Base-by-base conservation (phyloP, 495 filamentous ascomycete species). In the Neurospora tetraspora region DNA sequence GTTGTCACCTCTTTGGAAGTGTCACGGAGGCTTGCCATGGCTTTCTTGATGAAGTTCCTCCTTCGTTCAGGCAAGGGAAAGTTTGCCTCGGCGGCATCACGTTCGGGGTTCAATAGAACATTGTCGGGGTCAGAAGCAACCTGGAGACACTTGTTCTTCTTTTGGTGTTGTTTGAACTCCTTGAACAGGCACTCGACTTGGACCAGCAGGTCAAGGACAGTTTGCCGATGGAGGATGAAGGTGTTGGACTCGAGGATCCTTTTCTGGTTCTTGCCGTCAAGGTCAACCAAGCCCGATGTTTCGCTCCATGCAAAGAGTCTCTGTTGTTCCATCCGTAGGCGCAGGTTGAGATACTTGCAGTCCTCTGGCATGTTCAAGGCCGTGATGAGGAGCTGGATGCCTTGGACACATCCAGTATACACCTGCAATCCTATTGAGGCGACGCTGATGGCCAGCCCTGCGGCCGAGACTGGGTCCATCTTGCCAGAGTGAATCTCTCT, bases 291-390 rank as follows among this genome's bases (percentile, higher is more conserved):
- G 10, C 83, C 83, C 36, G 82, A 83, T 7, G 83, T 82, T 72
- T 85, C 82, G 75, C 82, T 83, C 83, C 82, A 85, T 27, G 83
- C 82, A 73, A 84, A 84, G 36, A 85, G 76, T 7, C 83, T 76
- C 76, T 85, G 82, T 71, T 85, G 82, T 73, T 85, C 83, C 81
- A 84, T 81, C 40, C 82, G 79, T 23, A 84, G 71, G 1, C 83
- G 76, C 47, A 85, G 69, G 45, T 84, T 83, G 45, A 84, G 78
- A 71, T 85, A 84, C 68, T 77, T 77, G 71, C 77, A 83, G 71
- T 83, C 82, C 20, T 84, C 80, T n/a, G 81, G 81, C 53, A 82
- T 80, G 72, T 81, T 77, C 70, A 79, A 71, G 36, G 83, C 83
- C 11, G 83, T 85, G 37, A 84, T 73, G n/a, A 84, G 77, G 20